Base-by-base conservation (phyloP, 2,329 filamentous ascomycete species). In the Ophiostoma ulmi region DNA sequence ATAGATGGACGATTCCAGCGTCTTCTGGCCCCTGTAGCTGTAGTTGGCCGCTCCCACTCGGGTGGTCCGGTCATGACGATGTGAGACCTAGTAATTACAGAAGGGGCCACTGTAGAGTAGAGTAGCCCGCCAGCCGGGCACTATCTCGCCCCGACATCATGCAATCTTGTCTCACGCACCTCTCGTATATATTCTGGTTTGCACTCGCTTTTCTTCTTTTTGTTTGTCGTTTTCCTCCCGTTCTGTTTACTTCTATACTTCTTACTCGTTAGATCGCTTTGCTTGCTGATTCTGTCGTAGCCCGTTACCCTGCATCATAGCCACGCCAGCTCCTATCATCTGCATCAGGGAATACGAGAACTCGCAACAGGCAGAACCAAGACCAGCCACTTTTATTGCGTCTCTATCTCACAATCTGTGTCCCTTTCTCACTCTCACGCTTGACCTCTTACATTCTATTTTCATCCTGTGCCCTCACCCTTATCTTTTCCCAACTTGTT, bases 281-380 rank as follows among this genome's bases (percentile, higher is more conserved):
- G 44, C 44, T 48, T 20, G 14, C 13, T 61, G 26, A 31, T 26
- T 14, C 31, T n/a, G 31, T 20, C 35, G 61, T 64, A 38, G 61
- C 14, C 31, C 14, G 61, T 64, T 64, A n/a, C 61, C 61, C 31
- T 64, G 35, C 61, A 64, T 64, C 36, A 35, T 35, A 64, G 61
- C 35, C 61, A 38, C 17, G 61, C 31, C 35, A 35, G 31, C 35
- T 38, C 61, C 61, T 64, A 20, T 38, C 38, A 26, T 58, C 52
- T 64, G 61, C 61, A 64, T 64, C 61, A 35, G 55, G 55, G 55
- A 64, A 64, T 64, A 64, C 61, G 61, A 64, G 61, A 64, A 64
- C 52, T 26, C 52, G n/a, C 52, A 22, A 58, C 52, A 22, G 22
- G 22, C 52, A 58, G n/a, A 8, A 58, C n/a, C n/a, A 26, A 64